Percentiles rank a stretch among this genome's conserved stretches.
Conservation (phyloP, 352 stramenopile genomes). For the Phytopythium cucurbitacearum region DNA sequence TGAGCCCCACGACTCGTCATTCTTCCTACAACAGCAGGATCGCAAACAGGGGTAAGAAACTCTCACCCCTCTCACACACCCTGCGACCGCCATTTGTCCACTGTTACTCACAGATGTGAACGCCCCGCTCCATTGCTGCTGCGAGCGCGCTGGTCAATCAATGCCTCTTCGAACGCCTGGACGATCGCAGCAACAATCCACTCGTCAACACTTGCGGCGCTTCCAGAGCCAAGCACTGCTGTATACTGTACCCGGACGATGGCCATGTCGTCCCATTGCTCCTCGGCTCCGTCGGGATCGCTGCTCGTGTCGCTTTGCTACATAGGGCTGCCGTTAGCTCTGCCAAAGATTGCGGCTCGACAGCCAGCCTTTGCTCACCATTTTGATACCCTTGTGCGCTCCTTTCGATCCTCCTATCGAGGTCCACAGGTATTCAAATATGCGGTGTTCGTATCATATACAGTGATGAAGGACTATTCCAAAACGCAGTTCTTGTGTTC, state of each 20-base stretch:
- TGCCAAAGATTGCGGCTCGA: not conserved
- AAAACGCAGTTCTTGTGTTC: too few relatives aligned
- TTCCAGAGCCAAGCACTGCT: not conserved
- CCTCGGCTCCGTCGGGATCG: conserved; percentile 43
- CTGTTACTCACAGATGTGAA: conserved; percentile 2
- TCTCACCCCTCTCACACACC: not conserved
- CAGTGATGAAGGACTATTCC: too few relatives aligned
- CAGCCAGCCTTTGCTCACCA: not conserved
- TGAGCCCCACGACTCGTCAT: too few relatives aligned
- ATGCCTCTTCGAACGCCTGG: conserved; percentile 73
- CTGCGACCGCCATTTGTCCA: not conserved
- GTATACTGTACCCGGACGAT: conserved; percentile 49
- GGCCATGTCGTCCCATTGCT: conserved; percentile 82
- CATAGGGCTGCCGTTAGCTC: not conserved
- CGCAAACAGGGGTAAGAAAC: too few relatives aligned
- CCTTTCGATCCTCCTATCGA: too few relatives aligned
- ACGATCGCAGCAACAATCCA: not conserved
- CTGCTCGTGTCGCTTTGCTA: conserved; percentile 13
- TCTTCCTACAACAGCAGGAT: too few relatives aligned
- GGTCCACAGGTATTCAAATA: too few relatives aligned
- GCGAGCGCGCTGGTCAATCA: conserved; percentile 37
- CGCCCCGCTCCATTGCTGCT: conserved; percentile 10
- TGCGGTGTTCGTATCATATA: too few relatives aligned
- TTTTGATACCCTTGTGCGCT: too few relatives aligned
- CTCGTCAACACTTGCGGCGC: not conserved